A percentile compares a stretch with the other conserved stretches of the same genome.
Evolutionary conservation across 179 eudicot genomes (phyloP).

Genomic region (Beta lomatogona): DNA sequence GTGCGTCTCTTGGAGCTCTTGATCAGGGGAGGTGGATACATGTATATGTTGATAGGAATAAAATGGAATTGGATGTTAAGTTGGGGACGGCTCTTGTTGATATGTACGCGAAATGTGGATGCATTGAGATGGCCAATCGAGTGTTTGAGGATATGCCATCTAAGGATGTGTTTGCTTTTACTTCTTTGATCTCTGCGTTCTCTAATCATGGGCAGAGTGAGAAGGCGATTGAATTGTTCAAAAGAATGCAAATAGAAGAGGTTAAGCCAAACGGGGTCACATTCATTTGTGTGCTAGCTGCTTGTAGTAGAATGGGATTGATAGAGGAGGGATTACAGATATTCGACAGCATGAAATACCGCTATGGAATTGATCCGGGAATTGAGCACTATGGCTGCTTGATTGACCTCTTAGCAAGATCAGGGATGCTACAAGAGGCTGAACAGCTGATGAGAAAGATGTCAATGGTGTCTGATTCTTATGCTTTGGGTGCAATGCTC

Average conservation of each 20-base stretch:
- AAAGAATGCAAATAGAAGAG: conserved; percentile 58
- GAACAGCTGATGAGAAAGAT: conserved; percentile 46
- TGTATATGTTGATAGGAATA: conserved; percentile 43
- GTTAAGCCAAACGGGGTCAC: conserved; percentile 67
- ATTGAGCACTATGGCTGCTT: conserved; percentile 76
- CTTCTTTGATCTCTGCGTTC: conserved; percentile 66
- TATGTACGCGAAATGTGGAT: conserved; percentile 86
- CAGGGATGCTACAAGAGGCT: conserved; percentile 71
- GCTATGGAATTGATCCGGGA: conserved; percentile 58
- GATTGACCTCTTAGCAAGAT: conserved; percentile 77
- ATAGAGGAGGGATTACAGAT: conserved; percentile 63
- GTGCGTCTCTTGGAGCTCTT: conserved; percentile 69
- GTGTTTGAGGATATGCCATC: conserved; percentile 60
- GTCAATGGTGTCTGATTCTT: conserved; percentile 64
- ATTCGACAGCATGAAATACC: conserved; percentile 53
- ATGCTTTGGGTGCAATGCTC: conserved; percentile 65
- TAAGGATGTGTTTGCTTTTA: conserved; percentile 63
- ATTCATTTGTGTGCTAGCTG: conserved; percentile 56
- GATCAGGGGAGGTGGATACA: conserved; percentile 89
- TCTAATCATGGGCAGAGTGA: conserved; percentile 65
- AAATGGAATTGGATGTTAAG: conserved; percentile 50
- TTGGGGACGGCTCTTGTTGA: conserved; percentile 77
- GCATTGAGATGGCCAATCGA: conserved; percentile 53
- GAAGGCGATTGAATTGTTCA: conserved; percentile 50
- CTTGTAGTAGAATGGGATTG: conserved; percentile 67